A percentile compares a stretch with the other conserved stretches of the same genome.
These are phyloP conservation scores for Eimeria sp. DNA, from an alignment of 169 alveolate species.

Conservation along the genomic window DNA sequence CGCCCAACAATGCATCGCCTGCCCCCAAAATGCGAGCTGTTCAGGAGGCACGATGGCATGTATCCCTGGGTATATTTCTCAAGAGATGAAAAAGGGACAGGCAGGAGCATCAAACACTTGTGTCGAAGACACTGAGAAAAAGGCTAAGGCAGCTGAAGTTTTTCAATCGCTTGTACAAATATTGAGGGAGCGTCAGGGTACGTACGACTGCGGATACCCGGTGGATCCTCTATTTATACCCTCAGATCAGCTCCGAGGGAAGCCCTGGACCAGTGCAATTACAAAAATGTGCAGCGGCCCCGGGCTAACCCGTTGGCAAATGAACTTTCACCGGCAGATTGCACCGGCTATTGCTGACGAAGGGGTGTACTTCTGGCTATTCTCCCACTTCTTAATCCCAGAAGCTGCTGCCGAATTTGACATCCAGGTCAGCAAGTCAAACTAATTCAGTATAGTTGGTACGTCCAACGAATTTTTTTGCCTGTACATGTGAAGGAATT, in stretches of 20 bases:
- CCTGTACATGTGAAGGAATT: neutral
- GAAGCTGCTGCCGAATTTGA: constrained; percentile 44
- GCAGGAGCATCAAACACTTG: neutral
- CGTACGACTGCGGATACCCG: constrained; percentile 60
- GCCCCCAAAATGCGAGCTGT: constrained; percentile 57
- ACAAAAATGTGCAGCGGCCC: constrained; percentile 47
- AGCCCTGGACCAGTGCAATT: constrained; percentile 45
- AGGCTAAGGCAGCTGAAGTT: constrained; percentile 40
- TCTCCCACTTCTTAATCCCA: constrained; percentile 38
- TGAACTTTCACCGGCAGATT: constrained; percentile 55
- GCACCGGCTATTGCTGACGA: constrained; percentile 39
- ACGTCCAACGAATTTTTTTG: too few species aligned
- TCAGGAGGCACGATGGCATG: constrained; percentile 8
- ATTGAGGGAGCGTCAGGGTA: constrained; percentile 25
- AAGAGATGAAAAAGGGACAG: neutral
- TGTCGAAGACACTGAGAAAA: neutral
- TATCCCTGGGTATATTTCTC: constrained; percentile 6
- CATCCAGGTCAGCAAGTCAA: constrained; percentile 19
- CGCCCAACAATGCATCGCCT: neutral
- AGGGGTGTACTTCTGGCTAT: constrained; percentile 34
- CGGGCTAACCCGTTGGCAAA: constrained; percentile 48
- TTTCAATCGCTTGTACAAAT: neutral
- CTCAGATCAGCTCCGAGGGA: constrained; percentile 20
- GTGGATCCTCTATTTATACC: constrained; percentile 44
- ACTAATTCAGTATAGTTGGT: neutral